These are phyloP conservation scores for Fraxinus albicans DNA, from an alignment of 305 asterid genomes.

Conservation along the genomic window DNA sequence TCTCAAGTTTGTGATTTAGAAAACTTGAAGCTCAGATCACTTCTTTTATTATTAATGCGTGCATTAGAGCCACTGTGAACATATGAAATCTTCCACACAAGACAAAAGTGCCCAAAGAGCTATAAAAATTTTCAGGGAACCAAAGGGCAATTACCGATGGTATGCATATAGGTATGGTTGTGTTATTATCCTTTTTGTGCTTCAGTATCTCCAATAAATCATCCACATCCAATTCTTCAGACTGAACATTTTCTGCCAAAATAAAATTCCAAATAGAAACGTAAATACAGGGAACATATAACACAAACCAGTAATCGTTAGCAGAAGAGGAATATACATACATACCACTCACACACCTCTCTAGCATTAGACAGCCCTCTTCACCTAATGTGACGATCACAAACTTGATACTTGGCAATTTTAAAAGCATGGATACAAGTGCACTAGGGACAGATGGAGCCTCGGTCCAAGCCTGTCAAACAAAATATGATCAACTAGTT, in stretches of 20 bases:
- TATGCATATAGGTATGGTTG: constrained; percentile 57
- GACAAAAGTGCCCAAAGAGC: not conserved
- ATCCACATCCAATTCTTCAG: constrained; percentile 71
- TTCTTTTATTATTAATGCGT: not conserved
- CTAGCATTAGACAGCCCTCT: constrained; percentile 66
- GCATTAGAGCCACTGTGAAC: not conserved
- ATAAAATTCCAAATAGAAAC: constrained; percentile 14
- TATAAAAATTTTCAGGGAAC: not conserved
- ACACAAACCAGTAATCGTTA: constrained; percentile 7
- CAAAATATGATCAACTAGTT: not conserved
- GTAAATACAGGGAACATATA: constrained; percentile 16
- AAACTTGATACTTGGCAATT: constrained; percentile 64
- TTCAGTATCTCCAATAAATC: constrained; percentile 53
- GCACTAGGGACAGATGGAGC: constrained; percentile 73
- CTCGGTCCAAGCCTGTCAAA: constrained; percentile 58
- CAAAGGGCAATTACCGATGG: constrained; percentile 56
- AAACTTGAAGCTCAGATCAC: not conserved
- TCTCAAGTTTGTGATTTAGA: not conserved
- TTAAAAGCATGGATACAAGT: constrained; percentile 75
- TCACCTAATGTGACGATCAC: constrained; percentile 57
- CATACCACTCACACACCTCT: constrained; percentile 48
- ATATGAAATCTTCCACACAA: not conserved
- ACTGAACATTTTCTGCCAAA: constrained; percentile 50
- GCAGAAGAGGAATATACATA: constrained; percentile 4
- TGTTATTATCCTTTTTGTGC: constrained; percentile 44